Percentiles rank a stretch among this genome's conserved stretches.
These are phyloP conservation scores for Solanum phureja DNA, from an alignment of 257 asterid genomes.

Conservation along the genomic window DNA sequence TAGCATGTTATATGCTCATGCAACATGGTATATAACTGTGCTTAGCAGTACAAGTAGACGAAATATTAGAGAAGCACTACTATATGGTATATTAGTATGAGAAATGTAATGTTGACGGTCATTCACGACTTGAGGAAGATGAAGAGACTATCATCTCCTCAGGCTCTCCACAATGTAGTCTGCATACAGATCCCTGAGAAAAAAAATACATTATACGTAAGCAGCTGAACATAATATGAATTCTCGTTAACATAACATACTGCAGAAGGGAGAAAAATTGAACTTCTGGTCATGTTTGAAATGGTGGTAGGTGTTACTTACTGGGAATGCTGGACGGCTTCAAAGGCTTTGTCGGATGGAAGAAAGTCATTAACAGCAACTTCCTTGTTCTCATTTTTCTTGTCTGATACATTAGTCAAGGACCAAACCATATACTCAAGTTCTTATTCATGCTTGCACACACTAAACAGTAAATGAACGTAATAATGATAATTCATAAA, in stretches of 20 bases:
- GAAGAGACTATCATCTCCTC: slow-evolving; percentile 46
- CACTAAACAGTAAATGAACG: not conserved
- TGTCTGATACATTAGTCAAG: slow-evolving; percentile 45
- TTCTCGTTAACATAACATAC: not conserved
- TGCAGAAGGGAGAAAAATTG: not conserved
- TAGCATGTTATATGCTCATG: not conserved
- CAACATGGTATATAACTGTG: not conserved
- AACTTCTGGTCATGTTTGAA: not conserved
- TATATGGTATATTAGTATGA: not conserved
- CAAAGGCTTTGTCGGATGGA: slow-evolving; percentile 58
- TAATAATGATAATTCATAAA: not conserved
- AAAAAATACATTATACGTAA: not conserved
- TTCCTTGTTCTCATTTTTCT: slow-evolving; percentile 94
- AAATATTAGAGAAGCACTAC: not conserved
- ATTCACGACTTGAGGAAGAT: not conserved
- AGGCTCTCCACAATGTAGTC: slow-evolving; percentile 75
- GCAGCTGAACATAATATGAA: not conserved
- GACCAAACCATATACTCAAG: not conserved
- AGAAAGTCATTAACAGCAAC: slow-evolving; percentile 78
- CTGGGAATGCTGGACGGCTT: slow-evolving; percentile 80
- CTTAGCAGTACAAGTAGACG: not conserved
- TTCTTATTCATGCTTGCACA: not conserved
- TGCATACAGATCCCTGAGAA: slow-evolving; percentile 63
- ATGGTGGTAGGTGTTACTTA: slow-evolving; percentile 17
- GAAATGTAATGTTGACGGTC: not conserved